Conservation (phyloP, 148 eudicot genomes). For the Amaranthus cruentus region DNA sequence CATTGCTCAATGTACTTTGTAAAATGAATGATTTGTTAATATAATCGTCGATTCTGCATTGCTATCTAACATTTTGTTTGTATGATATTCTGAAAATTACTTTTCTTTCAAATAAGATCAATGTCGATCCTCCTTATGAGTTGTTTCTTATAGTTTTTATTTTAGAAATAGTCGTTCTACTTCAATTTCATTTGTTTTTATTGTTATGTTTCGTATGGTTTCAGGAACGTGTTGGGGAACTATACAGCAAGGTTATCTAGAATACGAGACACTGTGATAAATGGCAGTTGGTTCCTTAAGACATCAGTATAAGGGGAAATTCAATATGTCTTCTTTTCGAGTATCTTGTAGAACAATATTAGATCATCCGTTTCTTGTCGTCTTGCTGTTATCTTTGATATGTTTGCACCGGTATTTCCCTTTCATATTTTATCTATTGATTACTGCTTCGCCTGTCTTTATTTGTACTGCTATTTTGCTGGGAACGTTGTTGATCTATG, state of each 20-base stretch:
- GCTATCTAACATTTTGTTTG: no score
- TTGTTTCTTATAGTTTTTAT: not conserved
- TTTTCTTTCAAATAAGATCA: not conserved
- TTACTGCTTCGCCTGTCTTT: slow-evolving; percentile 53
- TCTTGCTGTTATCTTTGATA: slow-evolving; percentile 26
- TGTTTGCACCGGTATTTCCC: slow-evolving; percentile 46
- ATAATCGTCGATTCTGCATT: no score
- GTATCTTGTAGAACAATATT: slow-evolving; percentile 30
- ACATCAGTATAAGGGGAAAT: slow-evolving; percentile 23
- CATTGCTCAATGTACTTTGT: no score
- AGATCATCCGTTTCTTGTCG: slow-evolving; percentile 43
- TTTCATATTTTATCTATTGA: slow-evolving; percentile 40
- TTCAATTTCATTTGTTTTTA: not conserved
- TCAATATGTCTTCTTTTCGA: slow-evolving; percentile 27
- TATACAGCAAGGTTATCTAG: not conserved
- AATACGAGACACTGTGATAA: slow-evolving; percentile 1
- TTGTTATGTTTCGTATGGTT: not conserved
- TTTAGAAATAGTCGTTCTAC: not conserved
- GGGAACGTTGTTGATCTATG: slow-evolving; percentile 43
- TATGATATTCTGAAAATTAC: no score
- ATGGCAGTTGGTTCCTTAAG: slow-evolving; percentile 36
- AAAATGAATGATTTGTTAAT: no score
- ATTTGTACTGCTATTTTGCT: slow-evolving; percentile 50
- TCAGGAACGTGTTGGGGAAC: slow-evolving; percentile 11
- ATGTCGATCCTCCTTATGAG: not conserved